phyloP scores from a whole-genome alignment of 164 flowering plant genomes.

The Umbilicus rupestris region DNA sequence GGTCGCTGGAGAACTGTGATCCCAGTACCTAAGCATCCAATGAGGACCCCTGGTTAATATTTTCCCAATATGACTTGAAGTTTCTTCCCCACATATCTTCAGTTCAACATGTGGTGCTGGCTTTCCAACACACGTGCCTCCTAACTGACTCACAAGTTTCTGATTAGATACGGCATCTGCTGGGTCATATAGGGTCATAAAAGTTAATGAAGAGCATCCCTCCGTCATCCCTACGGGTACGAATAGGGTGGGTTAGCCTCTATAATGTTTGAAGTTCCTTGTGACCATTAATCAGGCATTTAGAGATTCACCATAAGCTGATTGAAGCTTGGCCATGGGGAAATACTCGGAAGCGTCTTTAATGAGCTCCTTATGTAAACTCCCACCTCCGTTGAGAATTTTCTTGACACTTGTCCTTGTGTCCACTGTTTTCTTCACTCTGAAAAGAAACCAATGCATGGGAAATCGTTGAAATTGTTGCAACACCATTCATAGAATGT shows the following conservation, averaged over 20 bases:
- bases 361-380: constrained; percentile 42
- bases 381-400: constrained; percentile 88
- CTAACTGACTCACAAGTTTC: constrained; percentile 12
- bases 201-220: constrained; percentile 81
- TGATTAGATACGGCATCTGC: constrained; percentile 9
- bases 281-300: not conserved
- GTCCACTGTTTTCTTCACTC: constrained; percentile 26
- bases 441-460: constrained; percentile 10
- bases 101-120: constrained; percentile 90
- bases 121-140: constrained; percentile 70
- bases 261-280: not conserved
- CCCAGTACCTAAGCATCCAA: constrained; percentile 73
- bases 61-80: constrained; percentile 37
- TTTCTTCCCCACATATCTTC: constrained; percentile 27
- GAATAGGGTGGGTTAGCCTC: too few species aligned
- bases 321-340: constrained; percentile 60
- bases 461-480: not conserved
- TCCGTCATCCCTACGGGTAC: constrained; percentile 99
- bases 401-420: constrained; percentile 40
- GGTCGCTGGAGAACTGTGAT: constrained; percentile 13
- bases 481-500: not conserved
- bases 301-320: constrained; percentile 71
- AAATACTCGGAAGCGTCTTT: constrained; percentile 38
- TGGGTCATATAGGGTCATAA: constrained; percentile 65
- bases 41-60: constrained; percentile 84